These are phyloP conservation scores for Zoysia pacifica DNA, from an alignment of 176 grass and related monocot species.

Conservation along the genomic window DNA sequence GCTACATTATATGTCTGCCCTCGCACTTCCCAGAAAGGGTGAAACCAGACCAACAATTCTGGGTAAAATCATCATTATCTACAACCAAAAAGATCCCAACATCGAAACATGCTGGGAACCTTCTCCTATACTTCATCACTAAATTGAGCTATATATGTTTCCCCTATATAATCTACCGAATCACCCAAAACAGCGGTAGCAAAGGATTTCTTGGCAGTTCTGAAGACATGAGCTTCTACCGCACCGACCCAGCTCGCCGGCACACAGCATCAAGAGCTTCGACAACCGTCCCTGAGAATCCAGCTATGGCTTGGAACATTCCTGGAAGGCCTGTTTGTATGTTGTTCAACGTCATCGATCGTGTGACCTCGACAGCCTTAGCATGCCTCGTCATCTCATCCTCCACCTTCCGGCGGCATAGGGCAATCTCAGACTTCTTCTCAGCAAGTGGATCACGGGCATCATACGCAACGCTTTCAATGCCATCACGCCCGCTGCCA, in stretches of 20 bases:
- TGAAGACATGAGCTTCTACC: slow-evolving; percentile 31
- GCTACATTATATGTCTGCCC: slow-evolving; percentile 42
- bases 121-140: slow-evolving; percentile 41
- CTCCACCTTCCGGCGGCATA: slow-evolving; percentile 77
- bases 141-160: slow-evolving; percentile 60
- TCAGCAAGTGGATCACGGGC: slow-evolving; percentile 84
- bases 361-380: slow-evolving; percentile 83
- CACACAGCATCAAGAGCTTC: slow-evolving; percentile 77
- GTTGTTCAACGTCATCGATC: slow-evolving; percentile 94
- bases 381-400: slow-evolving; percentile 84
- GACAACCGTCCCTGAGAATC: slow-evolving; percentile 81
- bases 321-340: slow-evolving; percentile 96
- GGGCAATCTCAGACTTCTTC: slow-evolving; percentile 83
- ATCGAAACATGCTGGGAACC: slow-evolving; percentile 34
- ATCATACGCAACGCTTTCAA: slow-evolving; percentile 65
- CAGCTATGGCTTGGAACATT: slow-evolving; percentile 89
- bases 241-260: slow-evolving; percentile 62
- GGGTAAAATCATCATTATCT: slow-evolving; percentile 65
- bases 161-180: slow-evolving; percentile 49
- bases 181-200: slow-evolving; percentile 1
- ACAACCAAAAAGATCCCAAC: slow-evolving; percentile 59
- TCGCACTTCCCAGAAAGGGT: slow-evolving; percentile 40
- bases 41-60: slow-evolving; percentile 37
- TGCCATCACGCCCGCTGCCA: slow-evolving; percentile 59
- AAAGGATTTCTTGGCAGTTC: slow-evolving; percentile 24